phyloP scores from a whole-genome alignment of 2,329 filamentous ascomycete genomes.

The Lachnellula hyalina region DNA sequence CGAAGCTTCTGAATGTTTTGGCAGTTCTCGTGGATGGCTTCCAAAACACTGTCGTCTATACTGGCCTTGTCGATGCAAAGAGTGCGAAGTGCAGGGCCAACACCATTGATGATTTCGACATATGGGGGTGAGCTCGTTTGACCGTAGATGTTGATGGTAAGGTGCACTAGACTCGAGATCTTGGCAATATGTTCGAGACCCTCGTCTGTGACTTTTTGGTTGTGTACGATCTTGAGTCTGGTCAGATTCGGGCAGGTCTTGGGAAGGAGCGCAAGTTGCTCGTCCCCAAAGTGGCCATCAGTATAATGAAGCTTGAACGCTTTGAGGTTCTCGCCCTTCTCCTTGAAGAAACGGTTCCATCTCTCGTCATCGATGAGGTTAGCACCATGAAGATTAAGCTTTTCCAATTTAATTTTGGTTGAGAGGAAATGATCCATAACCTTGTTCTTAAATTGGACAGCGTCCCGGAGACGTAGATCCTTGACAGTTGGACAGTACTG shows the following conservation, averaged over 20 bases:
- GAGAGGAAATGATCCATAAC: slow-evolving; percentile 77
- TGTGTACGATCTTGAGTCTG: slow-evolving; percentile 76
- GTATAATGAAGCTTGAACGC: slow-evolving; percentile 76
- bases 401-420: slow-evolving; percentile 62
- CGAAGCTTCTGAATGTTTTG: slow-evolving; percentile 67
- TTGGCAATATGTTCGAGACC: slow-evolving; percentile 61
- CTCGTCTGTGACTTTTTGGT: slow-evolving; percentile 63
- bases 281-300: slow-evolving; percentile 74
- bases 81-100: slow-evolving; percentile 66
- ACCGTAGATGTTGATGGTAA: slow-evolving; percentile 65
- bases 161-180: slow-evolving; percentile 61
- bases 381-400: slow-evolving; percentile 74
- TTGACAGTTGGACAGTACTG: slow-evolving; percentile 65
- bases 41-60: slow-evolving; percentile 64
- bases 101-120: slow-evolving; percentile 51
- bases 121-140: slow-evolving; percentile 51
- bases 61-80: slow-evolving; percentile 70
- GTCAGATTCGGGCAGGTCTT: slow-evolving; percentile 61
- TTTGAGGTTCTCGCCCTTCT: slow-evolving; percentile 60
- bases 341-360: slow-evolving; percentile 66
- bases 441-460: slow-evolving; percentile 85
- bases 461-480: slow-evolving; percentile 71
- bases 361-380: slow-evolving; percentile 74
- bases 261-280: slow-evolving; percentile 57
- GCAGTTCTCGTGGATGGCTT: slow-evolving; percentile 66